phyloP scores from a whole-genome alignment of 345 rosid species.

The Arabis alpina region DNA sequence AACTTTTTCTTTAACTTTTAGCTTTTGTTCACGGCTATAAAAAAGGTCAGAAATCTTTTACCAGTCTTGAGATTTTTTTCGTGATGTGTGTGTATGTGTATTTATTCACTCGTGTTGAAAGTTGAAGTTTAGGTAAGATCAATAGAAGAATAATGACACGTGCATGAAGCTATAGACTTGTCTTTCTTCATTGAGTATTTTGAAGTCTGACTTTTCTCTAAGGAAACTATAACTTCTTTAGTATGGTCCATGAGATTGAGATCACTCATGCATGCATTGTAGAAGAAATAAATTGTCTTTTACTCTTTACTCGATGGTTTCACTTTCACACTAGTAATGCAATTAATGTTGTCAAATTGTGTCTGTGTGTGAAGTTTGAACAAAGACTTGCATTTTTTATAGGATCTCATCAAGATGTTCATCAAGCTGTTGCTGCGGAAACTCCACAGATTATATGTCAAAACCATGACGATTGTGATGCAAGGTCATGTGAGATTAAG shows the following conservation, averaged over 20 bases:
- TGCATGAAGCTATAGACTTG: conserved; percentile 14
- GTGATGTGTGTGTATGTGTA: conserved; percentile 18
- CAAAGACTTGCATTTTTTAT: conserved; percentile 3
- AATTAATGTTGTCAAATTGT: background rate
- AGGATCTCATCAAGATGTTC: conserved; percentile 81
- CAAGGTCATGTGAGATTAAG: conserved; percentile 63
- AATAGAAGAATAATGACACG: conserved; percentile 13
- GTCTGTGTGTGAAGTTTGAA: conserved; percentile 3
- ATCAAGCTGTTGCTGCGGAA: conserved; percentile 41
- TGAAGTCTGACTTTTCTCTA: background rate
- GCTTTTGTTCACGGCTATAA: conserved; percentile 36
- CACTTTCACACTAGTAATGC: too few species aligned
- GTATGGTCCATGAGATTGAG: conserved; percentile 35
- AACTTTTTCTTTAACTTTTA: background rate
- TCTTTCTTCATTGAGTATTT: background rate
- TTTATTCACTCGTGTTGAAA: conserved; percentile 35
- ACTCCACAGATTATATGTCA: conserved; percentile 59
- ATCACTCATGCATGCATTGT: conserved; percentile 11
- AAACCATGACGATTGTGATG: conserved; percentile 68
- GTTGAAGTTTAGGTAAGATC: conserved; percentile 7
- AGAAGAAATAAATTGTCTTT: background rate
- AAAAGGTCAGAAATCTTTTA: conserved; percentile 19
- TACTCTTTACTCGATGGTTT: too few species aligned
- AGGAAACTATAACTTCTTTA: conserved; percentile 31
- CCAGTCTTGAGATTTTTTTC: conserved; percentile 12